These are phyloP conservation scores for Fomitiporia mediterranea DNA, from an alignment of 1,284 basidiomycete species.

Conservation along the genomic window DNA sequence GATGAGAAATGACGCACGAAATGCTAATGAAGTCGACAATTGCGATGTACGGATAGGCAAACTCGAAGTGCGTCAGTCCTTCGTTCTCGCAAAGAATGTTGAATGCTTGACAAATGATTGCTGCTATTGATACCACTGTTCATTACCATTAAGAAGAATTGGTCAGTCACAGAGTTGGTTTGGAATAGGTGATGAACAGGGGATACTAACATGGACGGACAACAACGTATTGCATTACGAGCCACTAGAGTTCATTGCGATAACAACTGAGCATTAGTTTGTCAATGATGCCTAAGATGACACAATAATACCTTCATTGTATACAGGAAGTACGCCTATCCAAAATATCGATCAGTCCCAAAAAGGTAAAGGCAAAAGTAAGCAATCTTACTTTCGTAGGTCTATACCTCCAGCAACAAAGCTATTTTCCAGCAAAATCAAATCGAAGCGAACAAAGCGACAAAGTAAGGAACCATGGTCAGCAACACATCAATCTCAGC, in stretches of 20 bases:
- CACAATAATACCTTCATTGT: conserved; percentile 60
- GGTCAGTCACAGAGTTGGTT: neutral
- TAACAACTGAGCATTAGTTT: neutral
- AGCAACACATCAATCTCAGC: too few species aligned
- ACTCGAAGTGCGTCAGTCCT: conserved; percentile 61
- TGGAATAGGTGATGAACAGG: neutral
- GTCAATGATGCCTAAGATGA: conserved; percentile 2
- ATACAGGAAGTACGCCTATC: conserved; percentile 81
- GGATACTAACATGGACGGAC: conserved; percentile 57
- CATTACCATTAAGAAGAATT: conserved; percentile 2
- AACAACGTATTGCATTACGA: conserved; percentile 80
- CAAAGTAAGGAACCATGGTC: neutral
- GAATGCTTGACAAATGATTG: conserved; percentile 67
- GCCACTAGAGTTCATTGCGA: conserved; percentile 46
- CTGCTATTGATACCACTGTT: conserved; percentile 56
- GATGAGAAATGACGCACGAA: conserved; percentile 44
- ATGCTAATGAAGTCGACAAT: conserved; percentile 75
- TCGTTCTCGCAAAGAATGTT: conserved; percentile 63
- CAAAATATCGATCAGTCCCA: conserved; percentile 2
- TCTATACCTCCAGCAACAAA: conserved; percentile 73
- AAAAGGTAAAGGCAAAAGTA: neutral
- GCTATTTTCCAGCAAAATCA: too few species aligned
- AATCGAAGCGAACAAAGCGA: too few species aligned
- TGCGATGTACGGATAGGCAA: conserved; percentile 55
- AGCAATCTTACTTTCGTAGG: conserved; percentile 60